A percentile compares a stretch with the other conserved stretches of the same genome.
phyloP scores from a whole-genome alignment of 768 basidiomycete species.

The Collybia sp. region DNA sequence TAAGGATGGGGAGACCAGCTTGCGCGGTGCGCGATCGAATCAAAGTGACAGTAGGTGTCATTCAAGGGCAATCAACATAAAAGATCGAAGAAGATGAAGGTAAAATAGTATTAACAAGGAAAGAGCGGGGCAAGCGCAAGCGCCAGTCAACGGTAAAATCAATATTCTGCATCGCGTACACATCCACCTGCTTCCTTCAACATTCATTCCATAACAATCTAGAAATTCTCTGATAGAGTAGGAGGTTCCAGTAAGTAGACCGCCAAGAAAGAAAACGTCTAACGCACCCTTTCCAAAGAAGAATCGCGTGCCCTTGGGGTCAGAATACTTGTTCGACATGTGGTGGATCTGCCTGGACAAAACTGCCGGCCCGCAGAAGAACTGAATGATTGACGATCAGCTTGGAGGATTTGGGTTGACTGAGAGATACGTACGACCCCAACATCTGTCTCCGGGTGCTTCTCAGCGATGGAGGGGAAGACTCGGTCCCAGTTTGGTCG shows the following conservation, averaged over 20 bases:
- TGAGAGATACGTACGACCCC: conserved; percentile 62
- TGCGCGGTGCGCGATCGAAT: too few species aligned
- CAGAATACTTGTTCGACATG: conserved; percentile 84
- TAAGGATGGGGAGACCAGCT: too few species aligned
- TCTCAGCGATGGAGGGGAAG: conserved; percentile 68
- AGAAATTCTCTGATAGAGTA: conserved; percentile 27
- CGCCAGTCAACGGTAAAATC: too few species aligned
- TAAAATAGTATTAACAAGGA: too few species aligned
- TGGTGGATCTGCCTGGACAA: conserved; percentile 69
- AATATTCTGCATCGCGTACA: too few species aligned
- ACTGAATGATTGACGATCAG: conserved; percentile 25
- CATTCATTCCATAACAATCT: conserved; percentile 4
- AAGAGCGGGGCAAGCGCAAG: too few species aligned
- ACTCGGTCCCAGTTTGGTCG: conserved; percentile 83
- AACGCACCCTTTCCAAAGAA: conserved; percentile 83
- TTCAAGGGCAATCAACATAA: too few species aligned
- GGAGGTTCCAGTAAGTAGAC: not conserved
- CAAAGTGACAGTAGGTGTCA: too few species aligned
- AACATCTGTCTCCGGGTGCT: conserved; percentile 85
- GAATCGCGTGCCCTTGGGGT: conserved; percentile 74
- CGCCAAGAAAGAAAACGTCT: not conserved
- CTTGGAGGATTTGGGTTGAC: not conserved
- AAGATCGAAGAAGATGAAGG: too few species aligned
- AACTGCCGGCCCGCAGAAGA: conserved; percentile 83
- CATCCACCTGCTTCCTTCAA: too few species aligned